Percentiles rank a stretch among this genome's conserved stretches.
phyloP scores from a whole-genome alignment of 179 eudicot species.

The Heliamphora pulchella region DNA sequence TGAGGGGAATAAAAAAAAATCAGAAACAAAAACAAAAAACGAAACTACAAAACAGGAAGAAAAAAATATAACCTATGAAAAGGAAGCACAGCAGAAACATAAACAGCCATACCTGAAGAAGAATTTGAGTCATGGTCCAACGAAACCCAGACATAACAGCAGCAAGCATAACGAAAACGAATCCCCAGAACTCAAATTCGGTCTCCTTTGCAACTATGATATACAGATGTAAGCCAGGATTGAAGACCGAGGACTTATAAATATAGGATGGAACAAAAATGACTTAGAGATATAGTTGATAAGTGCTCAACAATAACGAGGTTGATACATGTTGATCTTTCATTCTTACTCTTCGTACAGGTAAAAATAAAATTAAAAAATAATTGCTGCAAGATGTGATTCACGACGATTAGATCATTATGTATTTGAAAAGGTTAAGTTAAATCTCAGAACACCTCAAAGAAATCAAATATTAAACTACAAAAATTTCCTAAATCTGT shows the following conservation, averaged over 20 bases:
- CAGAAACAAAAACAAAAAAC: neutral
- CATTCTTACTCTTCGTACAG: neutral
- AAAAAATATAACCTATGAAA: neutral
- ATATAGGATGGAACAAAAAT: neutral
- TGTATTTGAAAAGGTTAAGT: neutral
- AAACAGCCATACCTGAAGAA: conserved; percentile 68
- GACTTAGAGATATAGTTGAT: neutral
- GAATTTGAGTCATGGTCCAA: conserved; percentile 99
- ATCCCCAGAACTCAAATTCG: conserved; percentile 95
- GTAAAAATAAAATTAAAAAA: neutral
- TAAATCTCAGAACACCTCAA: neutral
- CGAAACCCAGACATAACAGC: conserved; percentile 99
- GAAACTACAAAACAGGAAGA: neutral
- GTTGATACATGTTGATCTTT: neutral
- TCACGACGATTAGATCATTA: neutral
- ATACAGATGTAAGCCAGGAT: neutral
- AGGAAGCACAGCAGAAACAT: conserved; percentile 8
- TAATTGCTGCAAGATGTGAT: neutral
- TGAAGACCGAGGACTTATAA: neutral
- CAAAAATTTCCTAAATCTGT: neutral
- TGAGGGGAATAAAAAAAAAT: neutral
- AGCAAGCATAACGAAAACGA: conserved; percentile 98
- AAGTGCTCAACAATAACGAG: neutral
- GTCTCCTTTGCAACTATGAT: conserved; percentile 81
- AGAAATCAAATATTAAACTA: neutral